Percentiles rank a stretch among this genome's conserved stretches.
These are phyloP conservation scores for Tylopilus sp. DNA, from an alignment of 1,284 basidiomycete species.

Conservation along the genomic window DNA sequence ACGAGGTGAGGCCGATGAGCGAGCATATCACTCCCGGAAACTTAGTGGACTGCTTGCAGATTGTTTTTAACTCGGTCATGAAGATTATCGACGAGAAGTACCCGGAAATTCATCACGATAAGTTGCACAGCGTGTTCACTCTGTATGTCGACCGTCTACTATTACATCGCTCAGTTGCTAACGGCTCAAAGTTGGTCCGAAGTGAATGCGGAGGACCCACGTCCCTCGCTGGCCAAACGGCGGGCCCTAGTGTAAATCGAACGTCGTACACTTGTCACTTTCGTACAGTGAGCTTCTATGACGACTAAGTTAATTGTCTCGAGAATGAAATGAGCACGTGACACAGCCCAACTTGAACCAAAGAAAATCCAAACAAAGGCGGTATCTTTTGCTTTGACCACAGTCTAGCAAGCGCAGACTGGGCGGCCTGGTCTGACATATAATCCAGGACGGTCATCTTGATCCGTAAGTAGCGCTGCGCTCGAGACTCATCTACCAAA, in stretches of 20 bases:
- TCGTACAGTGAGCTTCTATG: slow-evolving; percentile 9
- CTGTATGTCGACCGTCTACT: slow-evolving; percentile 36
- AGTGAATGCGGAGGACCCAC: slow-evolving; percentile 37
- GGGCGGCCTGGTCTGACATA: slow-evolving; percentile 3
- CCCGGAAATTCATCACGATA: slow-evolving; percentile 69
- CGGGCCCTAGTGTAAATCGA: slow-evolving; percentile 14
- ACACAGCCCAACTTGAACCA: slow-evolving; percentile 26
- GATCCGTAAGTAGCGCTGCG: slow-evolving; percentile 21
- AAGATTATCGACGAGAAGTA: slow-evolving; percentile 53
- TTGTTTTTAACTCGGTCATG: slow-evolving; percentile 63
- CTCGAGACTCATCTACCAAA: neutral
- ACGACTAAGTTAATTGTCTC: slow-evolving; percentile 16
- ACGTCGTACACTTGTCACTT: neutral
- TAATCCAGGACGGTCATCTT: slow-evolving; percentile 9
- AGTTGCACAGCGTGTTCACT: slow-evolving; percentile 51
- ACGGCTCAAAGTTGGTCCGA: slow-evolving; percentile 37
- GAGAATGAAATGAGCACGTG: slow-evolving; percentile 22
- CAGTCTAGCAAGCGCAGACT: neutral
- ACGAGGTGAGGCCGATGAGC: slow-evolving; percentile 44
- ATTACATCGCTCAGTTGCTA: slow-evolving; percentile 1
- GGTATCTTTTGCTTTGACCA: neutral
- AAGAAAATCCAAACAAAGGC: slow-evolving; percentile 27
- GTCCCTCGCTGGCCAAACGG: slow-evolving; percentile 31
- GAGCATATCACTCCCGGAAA: neutral
- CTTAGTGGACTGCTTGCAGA: slow-evolving; percentile 36